phyloP scores from a whole-genome alignment of 345 rosid genomes.

The Gossypium australe region DNA sequence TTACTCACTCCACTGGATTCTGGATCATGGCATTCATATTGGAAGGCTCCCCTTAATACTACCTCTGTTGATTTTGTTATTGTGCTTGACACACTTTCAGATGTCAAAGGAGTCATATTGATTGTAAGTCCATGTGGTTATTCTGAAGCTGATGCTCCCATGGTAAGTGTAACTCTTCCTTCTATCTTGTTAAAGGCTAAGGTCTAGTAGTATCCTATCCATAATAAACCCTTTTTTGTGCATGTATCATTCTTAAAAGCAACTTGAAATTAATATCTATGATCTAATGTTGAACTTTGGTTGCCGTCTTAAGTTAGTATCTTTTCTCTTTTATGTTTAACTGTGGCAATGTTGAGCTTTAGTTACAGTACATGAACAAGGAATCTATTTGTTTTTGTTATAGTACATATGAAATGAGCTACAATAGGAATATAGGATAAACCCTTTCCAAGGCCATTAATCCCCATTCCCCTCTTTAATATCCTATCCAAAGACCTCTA shows the following conservation, averaged over 20 bases:
- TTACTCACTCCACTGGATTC: constrained; percentile 65
- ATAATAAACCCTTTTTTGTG: not conserved
- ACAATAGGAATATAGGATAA: not conserved
- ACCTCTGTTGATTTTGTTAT: constrained; percentile 57
- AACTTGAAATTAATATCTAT: not conserved
- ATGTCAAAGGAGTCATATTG: constrained; percentile 75
- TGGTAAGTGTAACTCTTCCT: constrained; percentile 38
- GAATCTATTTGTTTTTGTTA: not conserved
- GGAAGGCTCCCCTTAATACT: constrained; percentile 82
- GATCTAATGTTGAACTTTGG: not conserved
- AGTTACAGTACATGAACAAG: not conserved
- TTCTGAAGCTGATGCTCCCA: constrained; percentile 79
- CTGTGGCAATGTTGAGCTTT: no score
- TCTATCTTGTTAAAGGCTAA: constrained; percentile 2
- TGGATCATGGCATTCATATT: constrained; percentile 51
- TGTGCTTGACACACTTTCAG: constrained; percentile 63
- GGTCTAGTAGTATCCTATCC: constrained; percentile 2
- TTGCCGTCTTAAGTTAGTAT: not conserved
- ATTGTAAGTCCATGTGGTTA: constrained; percentile 93
- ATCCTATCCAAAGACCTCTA: not conserved
- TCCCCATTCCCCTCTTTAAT: not conserved
- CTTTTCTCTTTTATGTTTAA: not conserved
- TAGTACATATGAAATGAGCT: not conserved
- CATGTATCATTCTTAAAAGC: not conserved
- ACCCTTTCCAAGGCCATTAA: not conserved